Conservation (phyloP, 148 eudicot genomes). For the Euryodendron excelsum region DNA sequence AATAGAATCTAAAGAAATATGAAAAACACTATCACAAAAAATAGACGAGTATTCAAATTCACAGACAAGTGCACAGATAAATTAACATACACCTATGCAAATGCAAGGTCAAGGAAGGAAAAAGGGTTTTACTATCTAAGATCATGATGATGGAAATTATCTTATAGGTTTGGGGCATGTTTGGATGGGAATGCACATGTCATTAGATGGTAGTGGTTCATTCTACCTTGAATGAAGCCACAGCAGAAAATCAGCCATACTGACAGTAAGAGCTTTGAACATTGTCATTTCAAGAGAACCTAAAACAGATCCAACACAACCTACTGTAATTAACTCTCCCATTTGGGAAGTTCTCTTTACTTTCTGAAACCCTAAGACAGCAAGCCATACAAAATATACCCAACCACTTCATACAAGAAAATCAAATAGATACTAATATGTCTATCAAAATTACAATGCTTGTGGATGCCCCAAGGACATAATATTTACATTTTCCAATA, state of each 20-base stretch:
- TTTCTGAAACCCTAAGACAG: neutral
- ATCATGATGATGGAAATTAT: neutral
- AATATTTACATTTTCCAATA: neutral
- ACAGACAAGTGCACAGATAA: neutral
- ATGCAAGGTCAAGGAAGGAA: neutral
- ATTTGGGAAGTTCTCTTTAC: neutral
- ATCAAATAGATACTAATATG: neutral
- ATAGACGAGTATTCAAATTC: neutral
- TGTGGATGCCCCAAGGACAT: neutral
- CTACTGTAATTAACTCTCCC: neutral
- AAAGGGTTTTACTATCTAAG: neutral
- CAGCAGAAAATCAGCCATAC: neutral
- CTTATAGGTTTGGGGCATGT: neutral
- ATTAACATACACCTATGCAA: neutral
- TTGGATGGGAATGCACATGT: neutral
- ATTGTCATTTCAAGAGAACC: neutral
- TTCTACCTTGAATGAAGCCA: neutral
- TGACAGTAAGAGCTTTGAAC: neutral
- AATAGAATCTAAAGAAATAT: constrained; percentile 36
- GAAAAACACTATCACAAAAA: neutral
- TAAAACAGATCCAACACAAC: neutral
- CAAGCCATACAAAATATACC: neutral
- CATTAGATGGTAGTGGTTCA: neutral
- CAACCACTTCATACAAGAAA: neutral
- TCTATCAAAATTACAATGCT: neutral